Evolutionary conservation across 306 rosid genomes (phyloP), one percentile per base, ranked within the genome.

Genomic region (Canavalia ensiformis): DNA sequence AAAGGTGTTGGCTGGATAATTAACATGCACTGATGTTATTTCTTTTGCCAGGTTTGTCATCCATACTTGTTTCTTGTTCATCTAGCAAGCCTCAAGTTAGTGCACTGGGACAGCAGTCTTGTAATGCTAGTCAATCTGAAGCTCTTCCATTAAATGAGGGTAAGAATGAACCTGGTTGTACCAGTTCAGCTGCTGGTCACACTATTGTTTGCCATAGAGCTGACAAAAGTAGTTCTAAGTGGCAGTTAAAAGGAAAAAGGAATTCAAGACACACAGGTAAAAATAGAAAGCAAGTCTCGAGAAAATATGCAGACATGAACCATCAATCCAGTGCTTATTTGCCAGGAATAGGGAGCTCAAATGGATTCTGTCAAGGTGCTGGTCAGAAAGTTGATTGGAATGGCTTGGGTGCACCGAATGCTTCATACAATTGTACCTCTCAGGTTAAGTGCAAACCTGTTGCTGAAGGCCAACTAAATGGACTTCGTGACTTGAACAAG

Each of bases 211-310:
- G 81, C 77, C 87, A 79, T 59, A 83, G 89, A 75, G 83, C 82
- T 41, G 94, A 89, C 74, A 90, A 88, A 84, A 89, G 86, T 78
- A 87, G 93, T 87, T 95, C 99, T 58, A 86, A 91, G 91, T 95
- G 98, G 99, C 97, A 90, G 89, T 87, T 75, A 65, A 95, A 95
- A 90, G 91, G 99, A 87, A 95, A 95, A 91, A 87, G 99, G 88
- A 93, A 95, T 77, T 85, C 88, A 62, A 95, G 99, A 84, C 87
- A 89, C 80, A 82, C 72, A 30, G 79, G 83, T 66, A 90, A 88
- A 90, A 87, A 74, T 73, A 88, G 90, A 69, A 89, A 89, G 73
- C 92, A 86, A 33, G 91, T 78, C 75, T 82, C 79, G 4, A 90
- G 88, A 90, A 93, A 78, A 63, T 83, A 73, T 67, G 82, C 46